Evolutionary conservation across 75 land plant species (phyloP), one percentile per base, ranked within the genome.

Genomic region (Picea sitchensis): DNA sequence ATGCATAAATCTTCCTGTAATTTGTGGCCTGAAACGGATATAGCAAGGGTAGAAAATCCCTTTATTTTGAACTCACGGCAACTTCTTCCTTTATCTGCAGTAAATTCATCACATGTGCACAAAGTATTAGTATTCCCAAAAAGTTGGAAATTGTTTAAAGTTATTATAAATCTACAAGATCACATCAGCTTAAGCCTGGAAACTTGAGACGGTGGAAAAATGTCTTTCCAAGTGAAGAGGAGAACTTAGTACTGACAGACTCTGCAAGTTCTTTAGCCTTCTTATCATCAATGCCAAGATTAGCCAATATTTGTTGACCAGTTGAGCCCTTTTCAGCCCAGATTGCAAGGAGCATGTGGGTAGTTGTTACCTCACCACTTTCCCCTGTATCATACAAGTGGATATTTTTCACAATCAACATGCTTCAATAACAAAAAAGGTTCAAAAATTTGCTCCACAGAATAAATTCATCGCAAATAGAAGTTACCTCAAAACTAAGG

Each of bases 261-360:
- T 85, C 89, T 5, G 80, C 83, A 72, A 95, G 89, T 80, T 93
- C 98, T 59, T 84, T 76, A 17, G 90, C 91, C 76, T 95, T 95
- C 75, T 90, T 80, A 64, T 91, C 91, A 72, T 91, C 81, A 72
- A 95, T 88, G 36, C 98, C 98, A 12, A 90, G 85, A 68, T 87
- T 30, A 21, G 85, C 88, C 79, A 95, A 69, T 65, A 95, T 82
- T 83, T 84, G 82, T 81, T 91, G 92, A 67, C 95, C 98, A 65
- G 93, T 91, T 26, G 90, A 91, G 20, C 91, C 92, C 82, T 88
- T 84, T 68, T 93, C 86, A 13, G 87, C 78, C 98, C 98, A 95
- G 36, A 95, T 83, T 0, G 88, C 95, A 63, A 92, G 90, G 14
- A 95, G 83, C 84, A 95, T 38, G 80, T 87, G 85, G 8, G 85